Base-by-base conservation (phyloP, 331 rosid genomes). In the Cucumis variabilis region DNA sequence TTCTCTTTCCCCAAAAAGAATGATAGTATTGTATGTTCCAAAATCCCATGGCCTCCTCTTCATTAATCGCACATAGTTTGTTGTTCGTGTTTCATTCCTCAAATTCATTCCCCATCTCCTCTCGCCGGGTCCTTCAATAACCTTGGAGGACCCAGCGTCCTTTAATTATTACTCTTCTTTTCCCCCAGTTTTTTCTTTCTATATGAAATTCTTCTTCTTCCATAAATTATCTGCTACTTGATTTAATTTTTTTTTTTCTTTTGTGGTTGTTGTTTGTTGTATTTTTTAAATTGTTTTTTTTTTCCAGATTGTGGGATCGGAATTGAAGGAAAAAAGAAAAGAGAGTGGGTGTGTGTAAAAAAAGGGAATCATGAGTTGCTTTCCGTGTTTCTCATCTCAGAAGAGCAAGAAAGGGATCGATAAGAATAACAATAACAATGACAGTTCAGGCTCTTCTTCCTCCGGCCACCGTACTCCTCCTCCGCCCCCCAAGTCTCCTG, bases 121-220 rank as follows among this genome's bases (percentile, higher is more conserved):
- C 86, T 66, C 58, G 87, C 89, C 91, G 97, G 99, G 96, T 93
- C 99, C 97, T 96, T 94, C 97, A 88, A 90, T 87, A 79, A 67
- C 85, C 78, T 90, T 90, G 96, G 90, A 92, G 98, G 98, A 91
- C 93, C 98, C 98, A 77, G 88, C 86, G 66, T 79, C 66, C 44
- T 77, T 84, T 30, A 25, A 41, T 76, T 14, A 53, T 12, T 12
- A 14, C 16, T 7, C 66, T 21, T 21, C 68, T 11, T 20, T 19
- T 21, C 68, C 25, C 68, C 68, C 68, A 63, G 70, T 58, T 14
- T 44, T 44, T 44, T 44, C 48, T 44, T 44, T 44, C 48, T 44
- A 44, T 41, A 41, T 85, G 66, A 50, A 24, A 44, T 11, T 33
- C 13, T 50, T 77, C n/a, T n/a, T n/a, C 19, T 27, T 25, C 16